Evolutionary conservation across 176 grass and related monocot species (phyloP).

Genomic region (Themeda triandra): DNA sequence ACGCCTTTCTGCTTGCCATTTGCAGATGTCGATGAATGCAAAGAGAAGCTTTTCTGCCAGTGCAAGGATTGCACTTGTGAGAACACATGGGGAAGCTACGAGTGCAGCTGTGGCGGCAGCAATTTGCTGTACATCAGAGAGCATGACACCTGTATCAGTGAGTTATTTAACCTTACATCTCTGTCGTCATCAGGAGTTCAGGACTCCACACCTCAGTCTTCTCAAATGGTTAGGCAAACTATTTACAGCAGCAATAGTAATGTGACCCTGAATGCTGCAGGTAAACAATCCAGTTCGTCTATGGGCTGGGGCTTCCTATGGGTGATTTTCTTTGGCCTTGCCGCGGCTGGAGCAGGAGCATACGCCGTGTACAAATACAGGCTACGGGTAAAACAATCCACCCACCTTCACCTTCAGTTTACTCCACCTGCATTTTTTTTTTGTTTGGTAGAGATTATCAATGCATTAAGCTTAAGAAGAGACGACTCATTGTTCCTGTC

Average conservation of each 20-base stretch:
- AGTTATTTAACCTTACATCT: constrained; percentile 37
- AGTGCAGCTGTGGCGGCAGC: constrained; percentile 63
- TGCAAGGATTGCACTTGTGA: constrained; percentile 65
- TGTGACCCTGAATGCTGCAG: constrained; percentile 19
- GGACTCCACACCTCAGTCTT: not conserved
- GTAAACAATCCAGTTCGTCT: constrained; percentile 37
- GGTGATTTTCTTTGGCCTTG: constrained; percentile 80
- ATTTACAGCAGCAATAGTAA: not conserved
- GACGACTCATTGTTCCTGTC: not conserved
- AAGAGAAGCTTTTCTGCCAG: constrained; percentile 73
- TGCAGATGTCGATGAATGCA: constrained; percentile 88
- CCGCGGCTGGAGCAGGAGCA: constrained; percentile 59
- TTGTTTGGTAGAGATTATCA: not conserved
- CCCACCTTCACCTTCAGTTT: not conserved
- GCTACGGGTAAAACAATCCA: constrained; percentile 59
- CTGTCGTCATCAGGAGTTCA: not conserved
- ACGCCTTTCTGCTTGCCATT: not conserved
- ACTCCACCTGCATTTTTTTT: not conserved
- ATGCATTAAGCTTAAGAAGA: not conserved
- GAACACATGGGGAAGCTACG: constrained; percentile 89
- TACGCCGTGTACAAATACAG: constrained; percentile 91
- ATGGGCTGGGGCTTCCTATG: constrained; percentile 73
- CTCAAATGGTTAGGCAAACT: not conserved
- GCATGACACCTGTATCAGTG: constrained; percentile 88
- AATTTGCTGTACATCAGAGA: constrained; percentile 77